Evolutionary conservation across 78 protist genomes (phyloP).

Genomic region (Thecamonas trahens): DNA sequence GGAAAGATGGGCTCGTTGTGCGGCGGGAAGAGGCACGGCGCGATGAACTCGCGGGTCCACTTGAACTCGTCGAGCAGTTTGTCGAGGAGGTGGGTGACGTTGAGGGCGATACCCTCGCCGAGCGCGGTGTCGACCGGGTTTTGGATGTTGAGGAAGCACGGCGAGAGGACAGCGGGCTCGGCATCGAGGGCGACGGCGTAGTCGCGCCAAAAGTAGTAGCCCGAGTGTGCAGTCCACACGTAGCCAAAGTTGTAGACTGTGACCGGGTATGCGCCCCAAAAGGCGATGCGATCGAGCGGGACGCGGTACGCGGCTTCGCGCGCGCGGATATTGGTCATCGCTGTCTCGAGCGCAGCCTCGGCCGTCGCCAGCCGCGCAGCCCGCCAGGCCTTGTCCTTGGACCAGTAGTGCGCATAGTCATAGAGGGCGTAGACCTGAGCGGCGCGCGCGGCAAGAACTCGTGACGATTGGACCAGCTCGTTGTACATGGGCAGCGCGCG

Average conservation of each 20-base stretch:
- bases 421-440: background rate
- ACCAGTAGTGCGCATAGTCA: background rate
- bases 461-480: background rate
- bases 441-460: background rate
- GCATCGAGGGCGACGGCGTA: background rate
- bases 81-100: background rate
- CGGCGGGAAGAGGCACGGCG: background rate
- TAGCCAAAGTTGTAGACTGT: background rate
- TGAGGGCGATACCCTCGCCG: background rate
- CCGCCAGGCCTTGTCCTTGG: background rate
- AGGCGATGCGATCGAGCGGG: conserved; percentile 1
- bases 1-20: background rate
- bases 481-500: background rate
- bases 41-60: background rate
- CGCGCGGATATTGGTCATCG: background rate
- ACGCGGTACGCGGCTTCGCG: background rate
- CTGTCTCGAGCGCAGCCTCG: background rate
- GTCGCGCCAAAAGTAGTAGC: conserved; percentile 1
- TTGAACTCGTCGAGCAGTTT: background rate
- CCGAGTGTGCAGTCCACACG: background rate
- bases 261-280: background rate
- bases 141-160: background rate
- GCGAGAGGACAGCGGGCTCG: background rate
- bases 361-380: background rate
- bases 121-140: background rate